Base-by-base conservation (phyloP, 495 filamentous ascomycete genomes). In the Amniculicola lignicola region DNA sequence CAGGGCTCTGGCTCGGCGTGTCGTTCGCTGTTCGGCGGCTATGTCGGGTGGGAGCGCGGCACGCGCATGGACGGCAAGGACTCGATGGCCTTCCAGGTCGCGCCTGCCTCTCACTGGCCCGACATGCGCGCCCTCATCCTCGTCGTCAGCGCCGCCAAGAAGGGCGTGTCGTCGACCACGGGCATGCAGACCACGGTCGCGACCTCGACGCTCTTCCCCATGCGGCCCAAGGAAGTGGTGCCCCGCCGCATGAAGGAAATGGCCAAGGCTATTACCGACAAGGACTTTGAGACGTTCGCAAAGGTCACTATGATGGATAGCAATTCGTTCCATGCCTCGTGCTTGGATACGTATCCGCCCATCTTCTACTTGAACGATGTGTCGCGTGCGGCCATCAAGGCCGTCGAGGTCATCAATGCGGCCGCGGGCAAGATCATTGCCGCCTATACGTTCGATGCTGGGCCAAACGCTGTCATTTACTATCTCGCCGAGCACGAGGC, bases 281-380 rank as follows among this genome's bases (percentile, higher is more conserved):
- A 79, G 40, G 87, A 98, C 72, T 98, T 98, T 72, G 81, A 80
- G 52, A 72, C 74, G n/a, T 98, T 97, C 67, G 93, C 84, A 3
- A 80, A 85, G 69, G 79, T 96, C 28, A 95, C 94, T 11, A 97
- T 95, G 91, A 84, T 82, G 64, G 93, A 98, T 67, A 91, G 87
- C 66, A 99, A 99, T 71, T 84, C 80, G 48, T 99, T 99, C 82
- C 93, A 99, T 69, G 89, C 93, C 14, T 88, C 86, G 25, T 96
- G 93, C 67, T 75, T 92, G 54, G 93, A 99, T 74, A 96, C 94
- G 0, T 87, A 86, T 69, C 93, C 93, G 43, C 93, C 93, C 12
- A 97, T 99, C 59, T 95, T 95, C 74, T 99, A 99, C 74, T 80
- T 97, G 77, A 99, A 97, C 66, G 93, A 97, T 71, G 84, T 92